Conservation (phyloP, 352 stramenopile genomes). For the Heterotrichella gracilis region DNA sequence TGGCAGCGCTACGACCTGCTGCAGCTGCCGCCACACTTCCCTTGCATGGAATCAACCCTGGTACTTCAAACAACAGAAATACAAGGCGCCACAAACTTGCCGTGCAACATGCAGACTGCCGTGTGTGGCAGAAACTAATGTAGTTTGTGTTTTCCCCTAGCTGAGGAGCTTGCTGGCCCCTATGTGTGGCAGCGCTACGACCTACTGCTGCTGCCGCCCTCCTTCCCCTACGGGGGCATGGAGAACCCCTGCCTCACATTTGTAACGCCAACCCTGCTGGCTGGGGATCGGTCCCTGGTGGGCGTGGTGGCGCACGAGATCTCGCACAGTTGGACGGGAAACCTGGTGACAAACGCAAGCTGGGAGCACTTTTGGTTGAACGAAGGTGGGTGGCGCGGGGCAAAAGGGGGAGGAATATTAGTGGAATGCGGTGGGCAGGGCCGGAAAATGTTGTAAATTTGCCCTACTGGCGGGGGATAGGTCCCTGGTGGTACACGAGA, state of each 20-base stretch:
- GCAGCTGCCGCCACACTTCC: constrained; percentile 55
- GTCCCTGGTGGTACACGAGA: no score
- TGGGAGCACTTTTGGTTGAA: constrained; percentile 93
- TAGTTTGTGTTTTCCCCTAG: constrained; percentile 47
- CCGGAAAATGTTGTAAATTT: no score
- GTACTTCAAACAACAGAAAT: no score
- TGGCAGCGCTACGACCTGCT: constrained; percentile 87
- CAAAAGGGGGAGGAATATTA: constrained; percentile 33
- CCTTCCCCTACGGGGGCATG: constrained; percentile 87
- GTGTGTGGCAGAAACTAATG: constrained; percentile 26
- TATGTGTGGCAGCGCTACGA: constrained; percentile 89
- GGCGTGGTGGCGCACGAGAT: constrained; percentile 89
- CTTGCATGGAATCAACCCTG: neutral
- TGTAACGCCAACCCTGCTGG: constrained; percentile 68
- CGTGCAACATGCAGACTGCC: neutral
- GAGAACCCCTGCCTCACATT: constrained; percentile 79
- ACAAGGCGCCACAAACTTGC: neutral
- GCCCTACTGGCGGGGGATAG: no score
- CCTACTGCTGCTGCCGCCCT: constrained; percentile 60
- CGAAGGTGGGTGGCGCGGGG: no score
- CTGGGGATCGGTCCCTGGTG: constrained; percentile 58
- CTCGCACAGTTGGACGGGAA: constrained; percentile 70
- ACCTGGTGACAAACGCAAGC: constrained; percentile 73
- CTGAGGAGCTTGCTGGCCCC: constrained; percentile 47
- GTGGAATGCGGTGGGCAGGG: neutral